Conservation (phyloP, 352 stramenopile genomes). For the Globisporangium apiculatum region DNA sequence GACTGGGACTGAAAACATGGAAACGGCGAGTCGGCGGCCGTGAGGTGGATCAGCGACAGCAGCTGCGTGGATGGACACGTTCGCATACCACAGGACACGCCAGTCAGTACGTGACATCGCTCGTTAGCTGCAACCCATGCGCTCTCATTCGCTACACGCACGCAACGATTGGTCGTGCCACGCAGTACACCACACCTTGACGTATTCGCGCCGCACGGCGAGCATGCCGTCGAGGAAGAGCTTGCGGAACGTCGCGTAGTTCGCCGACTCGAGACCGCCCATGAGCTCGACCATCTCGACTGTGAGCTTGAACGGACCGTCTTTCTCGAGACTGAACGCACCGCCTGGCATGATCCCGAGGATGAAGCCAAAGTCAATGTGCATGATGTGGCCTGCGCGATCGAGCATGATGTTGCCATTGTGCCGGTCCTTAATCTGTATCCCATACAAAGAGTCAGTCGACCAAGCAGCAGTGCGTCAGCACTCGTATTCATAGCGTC, state of each 20-base stretch:
- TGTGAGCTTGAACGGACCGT: conserved; percentile 94
- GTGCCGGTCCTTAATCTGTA: conserved; percentile 90
- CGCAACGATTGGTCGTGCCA: no score
- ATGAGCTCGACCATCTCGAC: conserved; percentile 92
- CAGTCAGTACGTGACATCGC: no score
- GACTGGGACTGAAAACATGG: conserved; percentile 69
- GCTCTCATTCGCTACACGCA: no score
- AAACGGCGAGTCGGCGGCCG: conserved; percentile 79
- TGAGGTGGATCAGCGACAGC: conserved; percentile 88
- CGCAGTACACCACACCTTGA: conserved; percentile 33
- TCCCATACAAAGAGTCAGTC: background rate
- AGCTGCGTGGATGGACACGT: conserved; percentile 19
- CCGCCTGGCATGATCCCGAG: conserved; percentile 91
- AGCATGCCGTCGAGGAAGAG: conserved; percentile 91
- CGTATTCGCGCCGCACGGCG: conserved; percentile 73
- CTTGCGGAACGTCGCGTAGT: conserved; percentile 79
- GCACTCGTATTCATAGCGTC: no score
- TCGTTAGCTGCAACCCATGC: no score
- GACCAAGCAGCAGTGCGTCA: no score
- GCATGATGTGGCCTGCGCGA: conserved; percentile 85
- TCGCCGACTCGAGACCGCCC: conserved; percentile 61
- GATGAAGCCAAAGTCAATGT: conserved; percentile 98
- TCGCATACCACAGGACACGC: no score
- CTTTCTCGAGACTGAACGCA: conserved; percentile 89
- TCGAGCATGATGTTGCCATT: conserved; percentile 97